Evolutionary conservation across 2,329 filamentous ascomycete species (phyloP), one percentile per base, ranked within the genome.

Genomic region (Thermoascus crustaceus): DNA sequence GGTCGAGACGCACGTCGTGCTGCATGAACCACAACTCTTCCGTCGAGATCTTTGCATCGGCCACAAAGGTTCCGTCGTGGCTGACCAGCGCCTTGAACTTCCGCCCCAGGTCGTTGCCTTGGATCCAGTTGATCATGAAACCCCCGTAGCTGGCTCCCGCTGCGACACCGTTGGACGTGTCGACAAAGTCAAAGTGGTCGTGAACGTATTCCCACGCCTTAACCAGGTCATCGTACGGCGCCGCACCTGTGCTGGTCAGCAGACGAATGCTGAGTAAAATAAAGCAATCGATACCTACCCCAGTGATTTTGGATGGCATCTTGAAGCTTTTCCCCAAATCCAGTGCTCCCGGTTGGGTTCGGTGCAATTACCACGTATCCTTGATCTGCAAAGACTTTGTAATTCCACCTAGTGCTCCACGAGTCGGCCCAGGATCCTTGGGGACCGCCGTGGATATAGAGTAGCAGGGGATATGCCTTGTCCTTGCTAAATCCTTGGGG

Each of bases 371-470:
- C 84, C 3, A 94, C 73, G 53, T 91, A 94, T 30, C 86, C 86
- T 61, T 89, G 84, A 57, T 93, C 85, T 3, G 86, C 85, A 53
- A 86, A 93, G 7, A 89, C 73, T 40, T 83, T 84, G 2, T 83
- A 81, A 54, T 93, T 93, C 86, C 86, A 94, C 11, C 86, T 71
- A 2, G 80, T 86, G 55, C 75, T 82, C 84, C 85, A 93, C n/a
- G n/a, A n/a, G n/a, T n/a, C n/a, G n/a, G n/a, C n/a, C n/a, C n/a
- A n/a, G n/a, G n/a, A n/a, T n/a, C n/a, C n/a, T n/a, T n/a, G n/a
- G n/a, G n/a, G n/a, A n/a, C n/a, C n/a, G n/a, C n/a, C n/a, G n/a
- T n/a, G n/a, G n/a, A n/a, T n/a, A n/a, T n/a, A n/a, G n/a, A n/a
- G n/a, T n/a, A n/a, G n/a, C n/a, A n/a, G n/a, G n/a, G n/a, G n/a